Conservation (phyloP, 2,329 filamentous ascomycete species). For the Aureobasidium namibiae region DNA sequence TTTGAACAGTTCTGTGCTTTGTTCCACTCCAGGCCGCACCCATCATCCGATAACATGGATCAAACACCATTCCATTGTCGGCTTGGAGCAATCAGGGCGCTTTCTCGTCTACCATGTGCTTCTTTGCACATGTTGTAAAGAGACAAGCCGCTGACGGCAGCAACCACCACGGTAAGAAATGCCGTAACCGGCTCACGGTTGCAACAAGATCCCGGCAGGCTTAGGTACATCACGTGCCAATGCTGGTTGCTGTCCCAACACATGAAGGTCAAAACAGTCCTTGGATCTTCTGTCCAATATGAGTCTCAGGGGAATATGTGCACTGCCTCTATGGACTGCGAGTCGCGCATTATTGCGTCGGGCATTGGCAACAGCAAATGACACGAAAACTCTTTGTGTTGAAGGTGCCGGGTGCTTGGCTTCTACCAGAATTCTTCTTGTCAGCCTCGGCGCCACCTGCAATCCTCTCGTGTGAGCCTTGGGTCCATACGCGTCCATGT, state of each 20-base stretch:
- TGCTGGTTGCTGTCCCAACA: not conserved
- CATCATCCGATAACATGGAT: not conserved
- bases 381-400: not conserved
- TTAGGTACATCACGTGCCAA: not conserved
- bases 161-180: not conserved
- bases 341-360: not conserved
- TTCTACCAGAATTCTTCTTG: not conserved
- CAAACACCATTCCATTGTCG: not conserved
- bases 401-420: not conserved
- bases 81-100: not conserved
- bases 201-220: not conserved
- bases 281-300: not conserved
- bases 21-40: not conserved
- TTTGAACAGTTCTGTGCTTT: not conserved
- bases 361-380: not conserved
- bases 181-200: not conserved
- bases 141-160: not conserved
- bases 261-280: not conserved
- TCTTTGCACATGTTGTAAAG: not conserved
- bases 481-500: not conserved
- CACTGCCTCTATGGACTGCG: not conserved
- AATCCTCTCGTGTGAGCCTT: conserved; percentile 1
- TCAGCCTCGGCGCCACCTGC: conserved; percentile 6
- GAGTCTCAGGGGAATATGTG: not conserved
- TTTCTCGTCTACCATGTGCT: not conserved